Evolutionary conservation across 106 monocot genomes (phyloP), one percentile per base, ranked within the genome.

Genomic region (Allium fistulosum): DNA sequence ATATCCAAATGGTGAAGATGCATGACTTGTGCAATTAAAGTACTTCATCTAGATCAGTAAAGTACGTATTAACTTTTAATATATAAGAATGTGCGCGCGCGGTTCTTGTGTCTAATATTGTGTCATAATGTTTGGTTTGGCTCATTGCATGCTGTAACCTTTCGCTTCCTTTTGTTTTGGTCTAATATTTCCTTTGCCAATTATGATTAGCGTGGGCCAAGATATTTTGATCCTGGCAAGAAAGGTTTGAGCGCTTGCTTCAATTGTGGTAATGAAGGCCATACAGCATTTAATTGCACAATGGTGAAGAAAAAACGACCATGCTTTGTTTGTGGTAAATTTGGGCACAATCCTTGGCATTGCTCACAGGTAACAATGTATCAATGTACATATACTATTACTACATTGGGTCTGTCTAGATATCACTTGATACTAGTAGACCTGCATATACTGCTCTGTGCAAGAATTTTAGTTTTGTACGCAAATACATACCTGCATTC

Each of bases 191-290:
- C 45, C 27, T 12, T 62, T 12, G 26, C 0, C n/a, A n/a, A 15
- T 45, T 26, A 12, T 68, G 68, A 57, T 66, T 77, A 96, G 96
- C 88, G 92, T 55, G 86, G 76, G 7, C 87, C 89, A 26, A 89
- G 97, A 70, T 97, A 97, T 72, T 97, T 97, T 67, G 92, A 97
- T 75, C 76, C 82, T 4, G 87, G 56, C 10, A 72, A 84, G 48
- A 71, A 51, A 12, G 71, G 51, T 51, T 62, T 55, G 64, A 76
- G 60, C 6, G 78, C 74, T 77, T 97, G 97, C 79, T 89, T 77
- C 61, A 97, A 97, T 73, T 97, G 97, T 69, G 84, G 86, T 13
- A 91, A 89, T 68, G 97, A 89, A 65, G 97, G 97, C 8, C 97
- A 97, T 70, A 51, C 45, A n/a, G 80, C 82, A 70, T 83, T 65